Base-by-base conservation (phyloP, 106 monocot genomes). In the Phalaenopsis aphrodite region DNA sequence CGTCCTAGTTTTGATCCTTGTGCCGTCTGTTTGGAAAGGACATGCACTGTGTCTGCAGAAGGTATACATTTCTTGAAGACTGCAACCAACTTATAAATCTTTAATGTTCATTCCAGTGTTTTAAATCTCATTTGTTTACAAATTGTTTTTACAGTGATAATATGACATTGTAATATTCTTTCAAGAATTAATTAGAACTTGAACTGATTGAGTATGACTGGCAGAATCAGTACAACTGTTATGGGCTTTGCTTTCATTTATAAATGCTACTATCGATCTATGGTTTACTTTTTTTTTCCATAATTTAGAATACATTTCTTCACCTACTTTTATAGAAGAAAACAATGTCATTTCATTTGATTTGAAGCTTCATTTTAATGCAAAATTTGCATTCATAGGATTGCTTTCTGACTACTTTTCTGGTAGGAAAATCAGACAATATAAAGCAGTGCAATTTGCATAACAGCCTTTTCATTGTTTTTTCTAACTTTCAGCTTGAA, bases 1-100 rank as follows among this genome's bases (percentile, higher is more conserved):
- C 85, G 90, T 42, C 83, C 90, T 77, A 85, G 87, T 72, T 41
- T 84, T 38, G 94, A 97, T 80, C 92, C 90, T 30, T 97, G 96
- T 84, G 92, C 80, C 72, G 94, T 97, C 79, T 97, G 97, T 83
- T 88, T 97, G 84, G 97, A 97, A 73, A 90, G 88, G 77, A 89
- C 80, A 77, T 98, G 94, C 80, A 89, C 79, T 41, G 97, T 94
- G 2, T 79, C 92, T 41, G 89, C 97, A 52, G 87, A 90, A 94
- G 97, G 97, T 94, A 87, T 43, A 45, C 7, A 4, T 74, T 45
- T 19, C 36, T 45, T 42, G 41, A 74, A 43, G 17, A 74, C 43
- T 45, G 41, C 42, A 45, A 18, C 15, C 19, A 74, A 36, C 41
- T 45, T 42, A 74, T 5, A 74, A 10, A 19, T 74, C 5, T 74